Evolutionary conservation across 2,329 filamentous ascomycete species (phyloP), one percentile per base, ranked within the genome.

Genomic region (Cordyceps sp.): DNA sequence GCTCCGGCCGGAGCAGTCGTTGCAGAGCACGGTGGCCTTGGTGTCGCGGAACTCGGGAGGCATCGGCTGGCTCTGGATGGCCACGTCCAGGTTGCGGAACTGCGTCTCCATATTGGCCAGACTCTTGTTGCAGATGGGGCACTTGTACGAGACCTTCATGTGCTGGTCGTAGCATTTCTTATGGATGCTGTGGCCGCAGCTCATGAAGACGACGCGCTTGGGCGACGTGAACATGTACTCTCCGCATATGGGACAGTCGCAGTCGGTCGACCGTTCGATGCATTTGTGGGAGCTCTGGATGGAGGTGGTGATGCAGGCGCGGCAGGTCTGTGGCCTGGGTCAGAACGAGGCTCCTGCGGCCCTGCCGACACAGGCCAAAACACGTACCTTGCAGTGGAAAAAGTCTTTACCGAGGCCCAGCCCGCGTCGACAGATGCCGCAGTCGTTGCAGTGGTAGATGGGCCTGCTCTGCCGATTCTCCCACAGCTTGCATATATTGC

Each of bases 41-140:
- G 82, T 85, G 44, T 84, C 73, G 37, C 62, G 66, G 45, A 86
- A 93, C 40, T 92, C 81, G 6, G 66, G 58, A 0, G 90, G 90
- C 85, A 98, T 96, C 2, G 90, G 90, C 49, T 98, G 90, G 28
- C 69, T 68, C 40, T 80, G 69, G 37, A 98, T 93, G 31, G 84
- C 78, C 32, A 85, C 72, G 46, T 94, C 88, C 22, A 96, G 59
- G 43, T 90, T 90, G 30, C 84, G 76, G 59, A 96, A 98, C 44
- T 92, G 81, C 24, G 82, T 72, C 48, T 94, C 88, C 88, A 98
- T 98, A 49, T 96, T 96, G 42, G 84, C 73, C n/a, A 93, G 78
- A 40, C 82, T 93, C 55, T 90, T 93, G 58, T 79, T 93, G 66
- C 90, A 98, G 30, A 94, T 85, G 1, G 88, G 90, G 46, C 90